Evolutionary conservation across 202 grass and related monocot genomes (phyloP).

Genomic region (Digitaria exilis): DNA sequence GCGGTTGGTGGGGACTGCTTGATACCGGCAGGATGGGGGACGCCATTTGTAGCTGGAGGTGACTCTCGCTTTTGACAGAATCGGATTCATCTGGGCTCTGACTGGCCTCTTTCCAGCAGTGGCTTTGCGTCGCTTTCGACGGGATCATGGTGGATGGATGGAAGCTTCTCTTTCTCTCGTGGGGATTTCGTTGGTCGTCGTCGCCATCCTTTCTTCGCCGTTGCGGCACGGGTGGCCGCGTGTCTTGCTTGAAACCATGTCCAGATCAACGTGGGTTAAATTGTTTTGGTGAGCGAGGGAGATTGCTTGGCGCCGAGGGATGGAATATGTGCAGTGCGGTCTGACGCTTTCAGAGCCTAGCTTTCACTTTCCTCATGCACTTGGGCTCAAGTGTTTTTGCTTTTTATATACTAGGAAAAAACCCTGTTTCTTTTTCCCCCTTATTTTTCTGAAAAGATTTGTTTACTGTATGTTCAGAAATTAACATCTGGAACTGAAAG

Average conservation of each 20-base stretch:
- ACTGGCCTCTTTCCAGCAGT: background rate
- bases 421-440: background rate
- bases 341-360: conserved; percentile 26
- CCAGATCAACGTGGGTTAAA: background rate
- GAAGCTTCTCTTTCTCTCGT: conserved; percentile 37
- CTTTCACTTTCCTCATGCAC: conserved; percentile 23
- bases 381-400: background rate
- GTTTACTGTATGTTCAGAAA: background rate
- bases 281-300: background rate
- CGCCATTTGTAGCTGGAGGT: conserved; percentile 66
- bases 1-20: background rate
- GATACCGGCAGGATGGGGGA: background rate
- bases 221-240: background rate
- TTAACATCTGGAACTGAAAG: background rate
- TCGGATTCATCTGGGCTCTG: conserved; percentile 75
- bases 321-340: conserved; percentile 41
- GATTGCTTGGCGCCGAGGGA: conserved; percentile 44
- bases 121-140: conserved; percentile 28
- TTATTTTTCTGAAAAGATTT: background rate
- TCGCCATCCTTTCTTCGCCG: background rate
- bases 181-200: conserved; percentile 8
- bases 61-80: conserved; percentile 51
- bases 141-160: conserved; percentile 19
- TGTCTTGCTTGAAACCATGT: background rate
- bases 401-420: background rate